These are phyloP conservation scores for Przewalskia tangutica DNA, from an alignment of 257 asterid species.

Conservation along the genomic window DNA sequence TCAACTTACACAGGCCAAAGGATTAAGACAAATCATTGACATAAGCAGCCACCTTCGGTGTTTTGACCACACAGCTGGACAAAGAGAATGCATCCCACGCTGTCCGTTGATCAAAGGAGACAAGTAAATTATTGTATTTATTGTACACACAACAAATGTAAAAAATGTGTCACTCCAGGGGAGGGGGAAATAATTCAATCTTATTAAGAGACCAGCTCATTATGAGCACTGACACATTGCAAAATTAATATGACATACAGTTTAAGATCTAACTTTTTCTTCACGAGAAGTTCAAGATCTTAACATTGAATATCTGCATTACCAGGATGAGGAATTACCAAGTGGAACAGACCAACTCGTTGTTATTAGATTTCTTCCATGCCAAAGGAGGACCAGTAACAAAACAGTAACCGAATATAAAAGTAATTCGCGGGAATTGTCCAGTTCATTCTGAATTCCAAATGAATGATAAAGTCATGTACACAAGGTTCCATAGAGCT, in stretches of 20 bases:
- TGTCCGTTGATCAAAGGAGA: conserved; percentile 24
- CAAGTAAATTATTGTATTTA: not conserved
- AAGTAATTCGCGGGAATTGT: not conserved
- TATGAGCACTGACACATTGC: not conserved
- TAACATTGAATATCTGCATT: not conserved
- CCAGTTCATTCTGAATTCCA: not conserved
- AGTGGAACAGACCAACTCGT: not conserved
- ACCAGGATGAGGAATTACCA: too few relatives aligned
- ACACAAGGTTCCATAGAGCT: not conserved
- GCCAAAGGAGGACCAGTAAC: not conserved
- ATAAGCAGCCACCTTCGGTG: conserved; percentile 95
- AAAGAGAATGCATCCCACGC: conserved; percentile 93
- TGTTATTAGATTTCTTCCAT: not conserved
- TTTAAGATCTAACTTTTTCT: not conserved
- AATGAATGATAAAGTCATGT: not conserved
- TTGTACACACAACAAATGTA: not conserved
- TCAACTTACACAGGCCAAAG: conserved; percentile 77
- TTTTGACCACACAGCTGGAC: conserved; percentile 99
- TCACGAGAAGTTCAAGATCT: not conserved
- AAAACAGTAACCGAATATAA: not conserved
- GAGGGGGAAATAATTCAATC: not conserved
- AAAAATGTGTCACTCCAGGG: not conserved
- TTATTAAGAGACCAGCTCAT: not conserved
- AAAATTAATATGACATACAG: not conserved
- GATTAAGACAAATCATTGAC: conserved; percentile 96